Base-by-base conservation (phyloP, 495 filamentous ascomycete genomes). In the Apiosordaria backusii region DNA sequence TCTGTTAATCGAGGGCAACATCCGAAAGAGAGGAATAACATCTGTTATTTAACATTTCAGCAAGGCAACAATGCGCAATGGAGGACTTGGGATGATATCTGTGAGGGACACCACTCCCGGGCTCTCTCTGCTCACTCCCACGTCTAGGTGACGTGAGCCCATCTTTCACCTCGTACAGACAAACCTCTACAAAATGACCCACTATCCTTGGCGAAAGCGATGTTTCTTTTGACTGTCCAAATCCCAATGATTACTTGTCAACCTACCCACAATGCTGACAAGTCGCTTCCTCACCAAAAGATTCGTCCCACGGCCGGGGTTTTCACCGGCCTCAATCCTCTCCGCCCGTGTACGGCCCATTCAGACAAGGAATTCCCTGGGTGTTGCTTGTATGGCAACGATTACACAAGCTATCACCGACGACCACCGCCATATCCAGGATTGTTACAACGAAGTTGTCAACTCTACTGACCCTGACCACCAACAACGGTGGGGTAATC, bases 351-450 rank as follows among this genome's bases (percentile, higher is more conserved):
- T 45, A 13, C 24, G 57, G 22, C 23, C 57, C 4, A 60, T 60
- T 26, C 57, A 60, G 26, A 60, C 57, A 6, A 6, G 16, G 24
- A 60, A 60, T 23, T 4, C 22, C 26, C 60, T 62, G 15, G 60
- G 60, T 18, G 35, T 50, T 21, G 60, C 60, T 15, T 50, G 22
- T 40, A 62, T 52, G 22, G 60, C 60, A 9, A 62, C 35, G 10
- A 62, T 62, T 40, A 50, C 60, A 10, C 19, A 52, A 22, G 60
- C 60, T 22, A 62, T 62, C 19, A 62, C 45, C 35, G 7, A 62
- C 35, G 60, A 62, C 35, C 60, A 62, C 25, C 60, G 60, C 13
- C 29, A 62, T 19, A 13, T 62, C 22, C 10, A 62, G 25, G 40
- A 50, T 18, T 62, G 60, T 40, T 62, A 52, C 45, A 62, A 62